Evolutionary conservation across 805 yeast species (phyloP), one percentile per base, ranked within the genome.

Genomic region (Starmera dryadoides): DNA sequence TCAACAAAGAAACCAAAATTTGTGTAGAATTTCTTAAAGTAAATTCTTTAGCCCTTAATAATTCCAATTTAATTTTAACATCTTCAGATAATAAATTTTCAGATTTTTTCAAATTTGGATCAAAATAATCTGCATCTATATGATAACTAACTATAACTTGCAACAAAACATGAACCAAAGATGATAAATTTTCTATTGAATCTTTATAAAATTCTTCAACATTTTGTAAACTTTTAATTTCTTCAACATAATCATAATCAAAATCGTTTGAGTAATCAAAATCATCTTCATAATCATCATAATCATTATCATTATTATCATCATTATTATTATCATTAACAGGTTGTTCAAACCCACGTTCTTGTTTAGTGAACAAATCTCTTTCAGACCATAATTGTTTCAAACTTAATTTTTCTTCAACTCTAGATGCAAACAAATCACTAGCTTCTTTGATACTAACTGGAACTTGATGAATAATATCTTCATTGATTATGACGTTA

Each of bases 361-460:
- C 96, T 44, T 81, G 81, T 34, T 68, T 62, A 73, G 85, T 79
- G 47, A 86, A 86, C 17, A 68, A 57, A 41, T 81, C 83, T 39
- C 89, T 68, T 42, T 82, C 91, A 21, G 68, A 58, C 78, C 88
- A 80, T 33, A 89, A 59, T 51, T 89, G 88, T 42, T 76, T 71
- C 14, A 77, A 67, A n/a, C 80, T 73, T 39, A 85, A 73, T 35
- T 84, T 79, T 18, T 82, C 81, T 40, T 76, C 68, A 2, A 86
- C 71, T 14, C 83, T 75, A 10, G 73, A 62, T 22, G 72, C 68
- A 44, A 86, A 73, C 8, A 91, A 71, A 12, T 73, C 73, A 19
- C 86, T 71, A 0, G 96, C 96, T 55, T 91, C 96, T 34, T 72
- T 66, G 22, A 89, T 78, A 44, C 95, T 87, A 30, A 63, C 70